These are phyloP conservation scores for Didymella segeticola DNA, from an alignment of 2,329 filamentous ascomycete species.

Conservation along the genomic window DNA sequence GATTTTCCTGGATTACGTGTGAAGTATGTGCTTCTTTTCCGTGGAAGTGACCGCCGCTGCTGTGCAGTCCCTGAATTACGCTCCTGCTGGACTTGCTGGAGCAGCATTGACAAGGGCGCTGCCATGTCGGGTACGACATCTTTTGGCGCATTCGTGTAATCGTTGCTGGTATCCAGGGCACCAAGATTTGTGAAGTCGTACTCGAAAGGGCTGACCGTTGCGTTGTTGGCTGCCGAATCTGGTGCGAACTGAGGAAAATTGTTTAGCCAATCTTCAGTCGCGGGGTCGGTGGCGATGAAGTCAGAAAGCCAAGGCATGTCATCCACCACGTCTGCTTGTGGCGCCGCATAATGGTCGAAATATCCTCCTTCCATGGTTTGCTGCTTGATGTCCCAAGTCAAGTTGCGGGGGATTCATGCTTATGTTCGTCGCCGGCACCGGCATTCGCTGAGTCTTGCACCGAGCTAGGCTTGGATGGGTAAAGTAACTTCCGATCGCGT, in stretches of 20 bases:
- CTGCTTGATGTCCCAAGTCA: background rate
- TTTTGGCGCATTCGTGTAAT: background rate
- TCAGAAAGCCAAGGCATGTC: slow-evolving; percentile 16
- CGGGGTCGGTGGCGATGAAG: slow-evolving; percentile 6
- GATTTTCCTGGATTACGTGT: slow-evolving; percentile 6
- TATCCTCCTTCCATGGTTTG: slow-evolving; percentile 8
- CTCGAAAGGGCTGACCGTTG: slow-evolving; percentile 2
- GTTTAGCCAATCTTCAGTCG: slow-evolving; percentile 7
- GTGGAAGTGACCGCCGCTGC: slow-evolving; percentile 10
- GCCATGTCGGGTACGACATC: slow-evolving; percentile 8
- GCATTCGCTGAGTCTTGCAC: slow-evolving; percentile 10
- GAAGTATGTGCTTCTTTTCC: slow-evolving; percentile 16
- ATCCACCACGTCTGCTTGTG: background rate
- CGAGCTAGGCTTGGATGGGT: background rate
- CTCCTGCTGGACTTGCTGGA: slow-evolving; percentile 17
- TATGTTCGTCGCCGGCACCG: slow-evolving; percentile 11
- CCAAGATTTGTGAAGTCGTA: slow-evolving; percentile 1
- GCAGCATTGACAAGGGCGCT: slow-evolving; percentile 9
- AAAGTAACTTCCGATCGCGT: background rate
- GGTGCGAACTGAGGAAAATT: slow-evolving; percentile 3
- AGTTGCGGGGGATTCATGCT: slow-evolving; percentile 10
- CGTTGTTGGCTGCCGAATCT: background rate
- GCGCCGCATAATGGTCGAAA: slow-evolving; percentile 2
- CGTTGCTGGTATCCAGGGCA: background rate
- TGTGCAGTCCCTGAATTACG: slow-evolving; percentile 7